Evolutionary conservation across 257 asterid genomes (phyloP), one percentile per base, ranked within the genome.

Genomic region (Mitragyna speciosa): DNA sequence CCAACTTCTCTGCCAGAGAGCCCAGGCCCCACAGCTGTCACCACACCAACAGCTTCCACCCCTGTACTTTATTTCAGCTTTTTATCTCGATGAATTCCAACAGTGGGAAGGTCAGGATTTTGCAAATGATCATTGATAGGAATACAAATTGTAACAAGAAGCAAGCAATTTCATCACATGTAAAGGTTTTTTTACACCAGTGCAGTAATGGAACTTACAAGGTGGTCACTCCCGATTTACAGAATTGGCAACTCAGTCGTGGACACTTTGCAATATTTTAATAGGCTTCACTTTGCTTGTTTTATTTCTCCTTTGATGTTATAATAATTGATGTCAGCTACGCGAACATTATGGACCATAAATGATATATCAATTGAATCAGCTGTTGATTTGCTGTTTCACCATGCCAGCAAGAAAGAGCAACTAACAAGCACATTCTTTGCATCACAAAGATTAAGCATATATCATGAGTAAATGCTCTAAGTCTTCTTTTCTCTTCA

Each of bases 11-110:
- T 80, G 67, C 96, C 98, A 17, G 97, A 90, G 66, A 90, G 83
- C 41, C 99, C 98, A 8, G 98, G 91, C 69, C 99, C 98, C 41
- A 96, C 94, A 73, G 96, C 96, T 78, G 87, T 90, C 39, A 96
- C 98, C 83, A 82, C 93, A 56, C 99, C 99, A 74, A 87, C 98
- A 70, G 97, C 99, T 87, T 96, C 99, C 99, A 87, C 89, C 48
- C 99, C 99, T 94, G 86, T 66, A 75, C 56, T 49, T 56, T 12
- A 36, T 74, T 47, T 45, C 16, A 24, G 30, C 15, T 28, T 61
- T 43, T 28, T 70, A 2, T 33, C 65, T 28, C 45, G 26, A 72
- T 72, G 31, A 15, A 72, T 72, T 43, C 30, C 14, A 16, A n/a
- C n/a, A 48, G 12, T 6, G 20, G 15, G 10, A 0, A 2, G 31